Evolutionary conservation across 192 early-diverging fungal genomes (phyloP).

Genomic region (Podila minutissima): DNA sequence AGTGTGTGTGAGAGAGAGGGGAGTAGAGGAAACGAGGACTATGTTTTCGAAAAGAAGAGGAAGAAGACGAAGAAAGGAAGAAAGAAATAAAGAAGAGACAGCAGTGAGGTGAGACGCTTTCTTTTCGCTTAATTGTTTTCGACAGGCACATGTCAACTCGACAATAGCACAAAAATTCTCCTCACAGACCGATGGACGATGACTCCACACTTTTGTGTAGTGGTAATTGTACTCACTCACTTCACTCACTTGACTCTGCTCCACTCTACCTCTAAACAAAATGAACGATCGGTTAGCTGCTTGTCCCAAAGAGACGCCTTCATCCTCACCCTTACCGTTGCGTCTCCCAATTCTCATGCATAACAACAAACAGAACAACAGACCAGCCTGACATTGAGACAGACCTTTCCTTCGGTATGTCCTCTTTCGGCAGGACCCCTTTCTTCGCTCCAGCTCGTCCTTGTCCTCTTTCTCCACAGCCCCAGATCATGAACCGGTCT

Average conservation of each 20-base stretch:
- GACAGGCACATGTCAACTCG: conserved; percentile 5
- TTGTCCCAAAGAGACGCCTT: not conserved
- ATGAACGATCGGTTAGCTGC: not conserved
- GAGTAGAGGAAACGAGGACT: not conserved
- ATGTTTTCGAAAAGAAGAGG: not conserved
- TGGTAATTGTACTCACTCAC: not conserved
- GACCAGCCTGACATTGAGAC: no score
- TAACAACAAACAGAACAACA: no score
- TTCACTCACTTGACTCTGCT: no score
- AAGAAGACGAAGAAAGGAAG: conserved; percentile 1
- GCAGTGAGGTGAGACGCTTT: not conserved
- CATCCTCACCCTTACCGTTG: not conserved
- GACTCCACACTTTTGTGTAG: not conserved
- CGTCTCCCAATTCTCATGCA: no score
- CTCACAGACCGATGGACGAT: not conserved
- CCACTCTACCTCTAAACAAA: not conserved
- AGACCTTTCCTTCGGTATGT: no score
- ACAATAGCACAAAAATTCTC: not conserved
- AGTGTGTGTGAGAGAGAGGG: not conserved
- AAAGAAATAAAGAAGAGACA: not conserved
- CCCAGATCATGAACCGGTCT: no score
- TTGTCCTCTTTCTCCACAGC: no score
- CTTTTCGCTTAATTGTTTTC: not conserved
- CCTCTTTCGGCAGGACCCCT: no score
- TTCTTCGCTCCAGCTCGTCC: no score